Evolutionary conservation across 257 asterid species (phyloP).

Genomic region (Solanum dulcamara): DNA sequence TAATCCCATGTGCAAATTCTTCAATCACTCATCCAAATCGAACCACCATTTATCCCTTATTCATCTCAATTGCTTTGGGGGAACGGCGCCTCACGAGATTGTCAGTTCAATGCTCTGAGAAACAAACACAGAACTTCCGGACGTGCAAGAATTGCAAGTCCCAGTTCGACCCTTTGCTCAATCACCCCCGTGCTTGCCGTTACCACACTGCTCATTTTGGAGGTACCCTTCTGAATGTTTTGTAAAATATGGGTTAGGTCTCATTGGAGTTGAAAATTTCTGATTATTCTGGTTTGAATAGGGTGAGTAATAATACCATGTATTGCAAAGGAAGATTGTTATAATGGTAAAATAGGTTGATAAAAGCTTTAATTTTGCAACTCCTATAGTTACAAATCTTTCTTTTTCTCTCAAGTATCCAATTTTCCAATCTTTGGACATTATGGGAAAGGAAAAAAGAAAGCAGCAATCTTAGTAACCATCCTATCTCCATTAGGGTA

Average conservation of each 20-base stretch:
- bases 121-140: conserved; percentile 27
- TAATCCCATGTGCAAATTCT: not conserved
- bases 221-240: conserved; percentile 27
- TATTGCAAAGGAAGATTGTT: not conserved
- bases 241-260: not conserved
- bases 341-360: not conserved
- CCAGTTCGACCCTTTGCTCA: conserved; percentile 76
- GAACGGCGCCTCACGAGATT: conserved; percentile 15
- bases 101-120: conserved; percentile 37
- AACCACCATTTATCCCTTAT: not conserved
- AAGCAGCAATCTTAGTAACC: not conserved
- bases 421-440: not conserved
- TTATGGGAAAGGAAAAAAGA: not conserved
- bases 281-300: not conserved
- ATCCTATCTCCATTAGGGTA: not conserved
- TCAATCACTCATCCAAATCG: conserved; percentile 2
- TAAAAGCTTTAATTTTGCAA: not conserved
- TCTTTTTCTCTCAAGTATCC: not conserved
- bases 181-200: conserved; percentile 80
- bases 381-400: not conserved
- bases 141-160: conserved; percentile 85
- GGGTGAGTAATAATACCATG: not conserved
- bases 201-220: conserved; percentile 90
- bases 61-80: conserved; percentile 2
- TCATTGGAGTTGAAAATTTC: not conserved